phyloP scores from a whole-genome alignment of 1,139 yeast species.

The Hyphopichia wangnamkhiaoensis region DNA sequence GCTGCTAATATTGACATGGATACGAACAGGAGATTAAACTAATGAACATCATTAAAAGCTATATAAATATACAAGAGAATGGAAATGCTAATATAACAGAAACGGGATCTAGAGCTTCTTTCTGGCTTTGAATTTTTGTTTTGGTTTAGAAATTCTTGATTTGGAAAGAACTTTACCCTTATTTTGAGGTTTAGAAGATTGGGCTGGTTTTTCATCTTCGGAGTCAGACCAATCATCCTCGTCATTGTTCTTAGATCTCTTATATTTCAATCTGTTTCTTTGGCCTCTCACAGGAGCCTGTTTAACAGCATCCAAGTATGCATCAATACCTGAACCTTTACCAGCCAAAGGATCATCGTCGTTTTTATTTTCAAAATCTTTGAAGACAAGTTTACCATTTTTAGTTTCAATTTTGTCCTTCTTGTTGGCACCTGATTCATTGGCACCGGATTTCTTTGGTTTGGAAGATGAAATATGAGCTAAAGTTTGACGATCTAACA shows the following conservation, averaged over 20 bases:
- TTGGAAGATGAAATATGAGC: conserved; percentile 86
- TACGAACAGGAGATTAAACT: background rate
- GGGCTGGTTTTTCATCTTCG: conserved; percentile 19
- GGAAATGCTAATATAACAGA: background rate
- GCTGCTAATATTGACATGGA: background rate
- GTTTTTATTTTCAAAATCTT: conserved; percentile 35
- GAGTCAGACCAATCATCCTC: conserved; percentile 58
- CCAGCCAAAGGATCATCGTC: conserved; percentile 56
- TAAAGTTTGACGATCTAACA: conserved; percentile 79
- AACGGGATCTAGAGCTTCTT: conserved; percentile 48
- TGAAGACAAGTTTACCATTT: conserved; percentile 57
- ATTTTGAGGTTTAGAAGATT: conserved; percentile 10
- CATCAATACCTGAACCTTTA: conserved; percentile 68
- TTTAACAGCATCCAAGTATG: conserved; percentile 89
- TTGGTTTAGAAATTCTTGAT: conserved; percentile 38
- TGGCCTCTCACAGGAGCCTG: conserved; percentile 94
- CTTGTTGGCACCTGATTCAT: conserved; percentile 41
- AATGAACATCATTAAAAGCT: background rate
- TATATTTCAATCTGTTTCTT: conserved; percentile 84
- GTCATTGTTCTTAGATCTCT: conserved; percentile 56
- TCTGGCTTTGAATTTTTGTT: conserved; percentile 56
- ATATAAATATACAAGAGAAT: background rate
- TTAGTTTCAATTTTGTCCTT: conserved; percentile 53
- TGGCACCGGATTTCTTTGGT: conserved; percentile 59
- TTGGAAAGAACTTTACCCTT: conserved; percentile 19